A percentile compares a stretch with the other conserved stretches of the same genome.
Conservation (phyloP, 2,329 filamentous ascomycete genomes). For the Fonsecaea monophora region DNA sequence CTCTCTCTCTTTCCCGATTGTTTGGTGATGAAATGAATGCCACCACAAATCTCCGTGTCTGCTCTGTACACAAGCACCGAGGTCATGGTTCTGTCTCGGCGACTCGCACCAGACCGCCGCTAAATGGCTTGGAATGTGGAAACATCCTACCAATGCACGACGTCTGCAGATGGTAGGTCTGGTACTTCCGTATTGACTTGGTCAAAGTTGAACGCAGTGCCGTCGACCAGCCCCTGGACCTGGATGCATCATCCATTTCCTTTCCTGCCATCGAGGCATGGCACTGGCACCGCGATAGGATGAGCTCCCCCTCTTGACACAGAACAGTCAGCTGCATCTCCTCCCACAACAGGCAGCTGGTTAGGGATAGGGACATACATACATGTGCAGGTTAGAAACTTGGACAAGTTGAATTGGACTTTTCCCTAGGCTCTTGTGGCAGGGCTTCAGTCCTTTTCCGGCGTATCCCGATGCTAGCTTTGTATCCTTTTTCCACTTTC, state of each 20-base stretch:
- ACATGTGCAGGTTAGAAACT: too few relatives aligned
- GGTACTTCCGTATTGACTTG: background rate
- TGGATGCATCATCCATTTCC: too few relatives aligned
- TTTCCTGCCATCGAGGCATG: too few relatives aligned
- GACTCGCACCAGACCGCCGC: background rate
- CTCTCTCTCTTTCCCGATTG: background rate
- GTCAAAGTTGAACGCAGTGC: background rate
- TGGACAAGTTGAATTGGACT: background rate
- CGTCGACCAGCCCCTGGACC: background rate
- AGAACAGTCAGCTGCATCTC: too few relatives aligned
- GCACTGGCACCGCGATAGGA: too few relatives aligned
- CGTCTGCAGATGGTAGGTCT: background rate
- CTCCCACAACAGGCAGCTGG: too few relatives aligned
- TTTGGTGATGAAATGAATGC: background rate
- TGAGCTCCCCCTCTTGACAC: too few relatives aligned
- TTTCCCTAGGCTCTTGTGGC: background rate
- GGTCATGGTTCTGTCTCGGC: background rate
- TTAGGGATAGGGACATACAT: too few relatives aligned
- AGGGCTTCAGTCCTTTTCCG: background rate
- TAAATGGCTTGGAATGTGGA: background rate
- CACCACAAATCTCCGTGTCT: background rate
- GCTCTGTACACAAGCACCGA: background rate
- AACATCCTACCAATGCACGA: background rate
- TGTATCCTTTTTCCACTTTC: background rate
- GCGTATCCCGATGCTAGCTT: background rate